Conservation (phyloP, 805 yeast genomes). For the Starmerella stellata region DNA sequence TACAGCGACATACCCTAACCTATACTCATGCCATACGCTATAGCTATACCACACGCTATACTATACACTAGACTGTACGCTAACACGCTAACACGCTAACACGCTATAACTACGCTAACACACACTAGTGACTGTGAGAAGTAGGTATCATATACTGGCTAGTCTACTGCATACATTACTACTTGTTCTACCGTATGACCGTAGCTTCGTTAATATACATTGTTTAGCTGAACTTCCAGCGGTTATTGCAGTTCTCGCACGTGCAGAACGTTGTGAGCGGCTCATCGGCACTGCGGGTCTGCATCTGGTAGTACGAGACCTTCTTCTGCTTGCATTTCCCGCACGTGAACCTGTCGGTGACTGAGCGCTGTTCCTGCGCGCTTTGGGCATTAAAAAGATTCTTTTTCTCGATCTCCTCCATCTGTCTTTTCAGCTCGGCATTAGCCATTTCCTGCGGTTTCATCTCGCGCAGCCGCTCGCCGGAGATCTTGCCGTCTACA, state of each 20-base stretch:
- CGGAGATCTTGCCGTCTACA: slow-evolving; percentile 44
- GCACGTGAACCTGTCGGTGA: slow-evolving; percentile 90
- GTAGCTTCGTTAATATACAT: no score
- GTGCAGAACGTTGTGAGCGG: slow-evolving; percentile 97
- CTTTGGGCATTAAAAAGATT: slow-evolving; percentile 94
- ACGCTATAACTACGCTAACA: no score
- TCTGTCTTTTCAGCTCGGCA: slow-evolving; percentile 65
- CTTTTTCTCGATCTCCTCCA: slow-evolving; percentile 69
- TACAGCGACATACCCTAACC: no score
- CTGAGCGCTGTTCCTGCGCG: slow-evolving; percentile 87
- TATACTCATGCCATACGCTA: no score
- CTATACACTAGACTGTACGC: no score
- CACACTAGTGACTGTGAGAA: no score
- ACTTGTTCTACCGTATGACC: no score
- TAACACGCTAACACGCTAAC: no score
- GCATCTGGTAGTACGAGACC: slow-evolving; percentile 93
- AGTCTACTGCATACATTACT: no score
- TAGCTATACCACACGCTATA: no score
- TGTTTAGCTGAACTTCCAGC: slow-evolving; percentile 92
- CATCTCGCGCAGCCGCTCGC: slow-evolving; percentile 57
- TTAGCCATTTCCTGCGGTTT: slow-evolving; percentile 93
- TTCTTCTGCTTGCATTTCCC: slow-evolving; percentile 96
- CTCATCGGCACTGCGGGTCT: slow-evolving; percentile 96
- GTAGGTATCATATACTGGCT: no score
- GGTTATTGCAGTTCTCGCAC: slow-evolving; percentile 90